Conservation (phyloP, 2,329 filamentous ascomycete genomes). For the Pestalotiopsis sp. region DNA sequence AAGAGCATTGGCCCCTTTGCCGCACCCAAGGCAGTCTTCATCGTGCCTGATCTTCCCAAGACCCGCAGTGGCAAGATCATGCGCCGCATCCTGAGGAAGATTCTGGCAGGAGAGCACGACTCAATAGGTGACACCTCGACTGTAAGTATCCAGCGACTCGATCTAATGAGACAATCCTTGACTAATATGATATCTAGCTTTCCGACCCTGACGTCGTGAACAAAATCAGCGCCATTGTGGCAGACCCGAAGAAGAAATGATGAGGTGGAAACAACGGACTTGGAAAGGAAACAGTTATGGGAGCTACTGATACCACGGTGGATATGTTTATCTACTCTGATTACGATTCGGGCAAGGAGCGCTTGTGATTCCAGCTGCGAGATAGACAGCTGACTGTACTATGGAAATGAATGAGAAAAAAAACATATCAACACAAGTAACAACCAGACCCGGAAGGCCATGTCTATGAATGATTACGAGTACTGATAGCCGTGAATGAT, state of each 20-base stretch:
- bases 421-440: neutral
- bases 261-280: neutral
- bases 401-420: neutral
- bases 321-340: neutral
- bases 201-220: slow-evolving; percentile 88
- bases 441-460: neutral
- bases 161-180: neutral
- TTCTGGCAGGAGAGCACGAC: slow-evolving; percentile 94
- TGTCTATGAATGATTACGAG: neutral
- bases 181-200: slow-evolving; percentile 52
- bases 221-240: slow-evolving; percentile 83
- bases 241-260: slow-evolving; percentile 59
- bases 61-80: slow-evolving; percentile 99
- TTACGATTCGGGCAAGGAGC: neutral
- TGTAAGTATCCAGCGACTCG: slow-evolving; percentile 52
- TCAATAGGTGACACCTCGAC: slow-evolving; percentile 92
- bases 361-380: neutral
- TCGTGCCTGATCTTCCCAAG: slow-evolving; percentile 94
- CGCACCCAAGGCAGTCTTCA: slow-evolving; percentile 88
- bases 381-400: neutral
- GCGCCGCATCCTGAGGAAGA: slow-evolving; percentile 95
- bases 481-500: no score
- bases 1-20: slow-evolving; percentile 98
- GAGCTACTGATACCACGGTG: slow-evolving; percentile 13
- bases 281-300: slow-evolving; percentile 5